These are phyloP conservation scores for Oryza meyeriana DNA, from an alignment of 176 grass and related monocot species.

Conservation along the genomic window DNA sequence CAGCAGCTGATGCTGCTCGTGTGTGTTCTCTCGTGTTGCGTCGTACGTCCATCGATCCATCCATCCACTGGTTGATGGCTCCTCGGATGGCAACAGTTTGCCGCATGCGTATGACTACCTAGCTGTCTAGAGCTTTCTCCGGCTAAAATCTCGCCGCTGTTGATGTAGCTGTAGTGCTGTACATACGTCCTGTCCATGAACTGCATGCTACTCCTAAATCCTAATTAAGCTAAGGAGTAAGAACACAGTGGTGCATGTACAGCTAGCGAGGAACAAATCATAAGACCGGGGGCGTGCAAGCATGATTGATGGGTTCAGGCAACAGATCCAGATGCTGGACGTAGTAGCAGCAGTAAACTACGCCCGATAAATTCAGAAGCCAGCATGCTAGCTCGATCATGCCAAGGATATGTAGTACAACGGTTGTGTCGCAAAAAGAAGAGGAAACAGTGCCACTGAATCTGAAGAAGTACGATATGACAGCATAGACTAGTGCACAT, in stretches of 20 bases:
- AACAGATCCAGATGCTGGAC: neutral
- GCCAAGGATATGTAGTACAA: neutral
- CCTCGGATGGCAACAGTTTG: neutral
- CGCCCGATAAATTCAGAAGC: slow-evolving; percentile 8
- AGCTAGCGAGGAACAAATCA: too few species aligned
- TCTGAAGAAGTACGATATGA: neutral
- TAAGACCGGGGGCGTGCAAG: too few species aligned
- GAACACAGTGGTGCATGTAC: neutral
- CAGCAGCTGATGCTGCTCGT: neutral
- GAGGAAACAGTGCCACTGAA: neutral
- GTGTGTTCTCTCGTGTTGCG: neutral
- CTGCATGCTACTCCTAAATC: neutral
- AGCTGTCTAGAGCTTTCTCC: neutral
- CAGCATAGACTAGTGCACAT: neutral
- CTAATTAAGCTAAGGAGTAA: too few species aligned
- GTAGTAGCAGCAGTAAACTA: neutral
- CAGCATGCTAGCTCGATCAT: neutral
- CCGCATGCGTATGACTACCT: neutral
- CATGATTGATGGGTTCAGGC: slow-evolving; percentile 22
- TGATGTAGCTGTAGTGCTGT: neutral
- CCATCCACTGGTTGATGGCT: neutral
- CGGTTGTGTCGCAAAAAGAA: neutral
- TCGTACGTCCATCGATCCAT: neutral
- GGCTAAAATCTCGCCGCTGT: neutral
- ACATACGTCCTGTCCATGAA: neutral